Percentiles rank a stretch among this genome's conserved stretches.
These are phyloP conservation scores for Plasmodium blacklocki DNA, from an alignment of 169 alveolate species.

Conservation along the genomic window DNA sequence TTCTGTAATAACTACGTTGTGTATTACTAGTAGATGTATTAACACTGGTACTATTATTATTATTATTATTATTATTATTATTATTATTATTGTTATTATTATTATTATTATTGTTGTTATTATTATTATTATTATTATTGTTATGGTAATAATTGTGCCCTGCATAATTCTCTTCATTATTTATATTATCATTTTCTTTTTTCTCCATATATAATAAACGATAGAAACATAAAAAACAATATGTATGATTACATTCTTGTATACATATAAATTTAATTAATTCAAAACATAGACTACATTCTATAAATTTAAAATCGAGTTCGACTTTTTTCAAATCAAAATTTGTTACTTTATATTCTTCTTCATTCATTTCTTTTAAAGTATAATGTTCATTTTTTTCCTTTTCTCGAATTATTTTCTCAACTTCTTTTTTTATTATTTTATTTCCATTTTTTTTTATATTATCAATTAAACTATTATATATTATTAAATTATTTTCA, in stretches of 20 bases:
- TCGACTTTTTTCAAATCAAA: conserved; percentile 71
- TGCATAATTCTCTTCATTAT: background rate
- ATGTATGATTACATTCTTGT: conserved; percentile 76
- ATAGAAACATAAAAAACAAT: conserved; percentile 71
- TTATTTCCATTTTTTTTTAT: conserved; percentile 74
- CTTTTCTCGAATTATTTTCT: conserved; percentile 70
- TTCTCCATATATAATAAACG: conserved; percentile 69
- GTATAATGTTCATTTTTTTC: conserved; percentile 33
- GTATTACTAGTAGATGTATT: background rate
- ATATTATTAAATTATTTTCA: conserved; percentile 65
- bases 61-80: conserved; percentile 2
- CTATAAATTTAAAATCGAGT: conserved; percentile 66
- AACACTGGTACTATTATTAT: background rate
- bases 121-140: background rate
- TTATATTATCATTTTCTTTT: conserved; percentile 42
- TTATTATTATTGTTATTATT: too few relatives aligned
- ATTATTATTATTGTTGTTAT: background rate
- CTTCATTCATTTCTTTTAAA: conserved; percentile 44
- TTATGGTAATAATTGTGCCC: background rate
- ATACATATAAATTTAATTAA: conserved; percentile 67
- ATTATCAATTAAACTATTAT: conserved; percentile 71
- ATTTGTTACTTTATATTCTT: conserved; percentile 38
- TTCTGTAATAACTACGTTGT: background rate
- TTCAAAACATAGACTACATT: conserved; percentile 74
- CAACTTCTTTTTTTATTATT: conserved; percentile 69